These are phyloP conservation scores for Hevea brasiliensis DNA, from an alignment of 345 rosid species.

Conservation along the genomic window DNA sequence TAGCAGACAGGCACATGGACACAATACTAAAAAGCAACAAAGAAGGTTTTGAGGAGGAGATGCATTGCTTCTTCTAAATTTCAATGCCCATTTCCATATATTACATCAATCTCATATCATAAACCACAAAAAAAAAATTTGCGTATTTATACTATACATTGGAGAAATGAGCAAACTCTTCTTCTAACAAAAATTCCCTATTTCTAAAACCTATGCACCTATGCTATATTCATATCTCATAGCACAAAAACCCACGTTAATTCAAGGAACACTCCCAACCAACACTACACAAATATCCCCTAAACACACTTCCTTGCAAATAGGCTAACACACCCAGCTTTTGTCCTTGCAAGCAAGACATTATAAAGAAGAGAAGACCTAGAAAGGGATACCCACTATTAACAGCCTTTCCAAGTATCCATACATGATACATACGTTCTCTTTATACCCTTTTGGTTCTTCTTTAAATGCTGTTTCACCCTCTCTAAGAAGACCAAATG, in stretches of 20 bases:
- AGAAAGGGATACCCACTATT: not conserved
- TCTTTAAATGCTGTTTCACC: slow-evolving; percentile 5
- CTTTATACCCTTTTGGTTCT: not conserved
- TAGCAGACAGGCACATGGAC: slow-evolving; percentile 32
- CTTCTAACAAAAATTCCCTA: slow-evolving; percentile 34
- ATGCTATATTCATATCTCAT: slow-evolving; percentile 12
- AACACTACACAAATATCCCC: slow-evolving; percentile 8
- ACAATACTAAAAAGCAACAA: slow-evolving; percentile 38
- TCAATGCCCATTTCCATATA: not conserved
- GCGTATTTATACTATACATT: slow-evolving; percentile 8
- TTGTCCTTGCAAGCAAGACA: not conserved
- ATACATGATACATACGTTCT: not conserved
- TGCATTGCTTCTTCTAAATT: slow-evolving; percentile 16
- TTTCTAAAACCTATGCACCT: slow-evolving; percentile 16
- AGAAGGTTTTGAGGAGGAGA: slow-evolving; percentile 37
- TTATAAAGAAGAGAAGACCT: not conserved
- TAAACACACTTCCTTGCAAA: slow-evolving; percentile 22
- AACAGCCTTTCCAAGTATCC: not conserved
- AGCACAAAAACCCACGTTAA: slow-evolving; percentile 29
- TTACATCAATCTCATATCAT: not conserved
- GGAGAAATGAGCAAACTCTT: slow-evolving; percentile 18
- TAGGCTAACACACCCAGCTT: slow-evolving; percentile 28
- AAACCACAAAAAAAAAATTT: slow-evolving; percentile 26
- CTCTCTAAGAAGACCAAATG: slow-evolving; percentile 21
- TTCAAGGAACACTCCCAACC: slow-evolving; percentile 21